These are phyloP conservation scores for Boletus bicolor DNA, from an alignment of 768 basidiomycete genomes.

Conservation along the genomic window DNA sequence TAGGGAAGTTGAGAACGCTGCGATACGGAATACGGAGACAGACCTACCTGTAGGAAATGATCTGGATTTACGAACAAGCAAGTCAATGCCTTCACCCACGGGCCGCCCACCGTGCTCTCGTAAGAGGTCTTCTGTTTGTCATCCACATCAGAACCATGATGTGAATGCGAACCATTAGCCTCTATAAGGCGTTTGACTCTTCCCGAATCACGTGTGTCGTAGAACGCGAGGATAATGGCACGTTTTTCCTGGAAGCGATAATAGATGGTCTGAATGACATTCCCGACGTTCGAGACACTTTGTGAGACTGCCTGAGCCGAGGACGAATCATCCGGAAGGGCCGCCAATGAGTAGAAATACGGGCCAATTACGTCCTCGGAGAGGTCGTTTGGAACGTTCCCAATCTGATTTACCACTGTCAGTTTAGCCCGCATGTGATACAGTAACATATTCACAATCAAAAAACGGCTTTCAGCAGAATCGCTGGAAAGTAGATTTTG, in stretches of 20 bases:
- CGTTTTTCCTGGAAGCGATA: conserved; percentile 47
- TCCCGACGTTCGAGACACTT: conserved; percentile 12
- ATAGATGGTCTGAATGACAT: conserved; percentile 54
- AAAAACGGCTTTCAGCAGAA: conserved; percentile 29
- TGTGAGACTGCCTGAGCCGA: conserved; percentile 6
- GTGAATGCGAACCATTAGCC: conserved; percentile 9
- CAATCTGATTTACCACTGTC: conserved; percentile 32
- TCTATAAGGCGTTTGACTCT: conserved; percentile 44
- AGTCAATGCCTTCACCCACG: conserved; percentile 30
- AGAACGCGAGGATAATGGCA: conserved; percentile 59
- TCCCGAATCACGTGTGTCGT: conserved; percentile 54
- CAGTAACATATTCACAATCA: conserved; percentile 24
- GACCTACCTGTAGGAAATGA: conserved; percentile 43
- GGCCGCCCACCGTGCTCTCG: background rate
- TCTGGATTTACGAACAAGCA: conserved; percentile 47
- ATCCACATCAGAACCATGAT: background rate
- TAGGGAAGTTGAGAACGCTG: conserved; percentile 25
- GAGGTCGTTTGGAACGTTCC: conserved; percentile 36
- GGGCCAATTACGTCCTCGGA: conserved; percentile 30
- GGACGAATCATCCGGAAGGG: conserved; percentile 11
- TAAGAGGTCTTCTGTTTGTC: conserved; percentile 6
- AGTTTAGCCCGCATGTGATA: background rate
- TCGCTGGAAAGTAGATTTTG: conserved; percentile 10
- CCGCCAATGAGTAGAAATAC: conserved; percentile 29
- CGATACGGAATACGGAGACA: conserved; percentile 1